Base-by-base conservation (phyloP, 176 grass and related monocot species). In the Puccinellia tenuiflora region DNA sequence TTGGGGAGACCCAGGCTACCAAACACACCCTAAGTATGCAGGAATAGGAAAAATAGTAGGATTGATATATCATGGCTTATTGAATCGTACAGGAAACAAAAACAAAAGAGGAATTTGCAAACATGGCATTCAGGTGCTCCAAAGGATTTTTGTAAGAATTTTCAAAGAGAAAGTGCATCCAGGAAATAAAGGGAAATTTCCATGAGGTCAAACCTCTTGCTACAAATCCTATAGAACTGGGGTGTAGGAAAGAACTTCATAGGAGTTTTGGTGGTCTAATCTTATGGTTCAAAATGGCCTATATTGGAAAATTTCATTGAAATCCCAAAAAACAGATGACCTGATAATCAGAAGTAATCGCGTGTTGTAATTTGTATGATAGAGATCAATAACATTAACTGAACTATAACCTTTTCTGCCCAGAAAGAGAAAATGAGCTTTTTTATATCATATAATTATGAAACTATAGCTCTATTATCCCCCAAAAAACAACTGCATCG, bases 351-450 rank as follows among this genome's bases (percentile, higher is more conserved):
- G 26, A 56, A 79, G 79, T 56, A 59, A 45, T 29, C 2, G 8
- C 75, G 43, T 0, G 18, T 64, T 63, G 37, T 43, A 47, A 35
- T 79, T 35, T 79, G 13, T 54, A 79, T 37, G 15, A 43, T 66
- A 81, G 35, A 86, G 35, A 38, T 68, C 18, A 18, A 9, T 38
- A 68, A 62, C 45, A 60, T 22, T 82, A 62, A 78, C 55, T 65
- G 78, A 12, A 73, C 24, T 55, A 75, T 24, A 81, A 65, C 31
- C 20, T 54, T 75, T 75, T 81, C 20, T 15, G 82, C 24, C 14
- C 37, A 17, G 12, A 61, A 62, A 33, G 31, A 50, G 14, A 78
- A 37, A 34, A 64, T 15, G 24, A 24, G 50, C 14, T 16, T 33
- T 33, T 50, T 54, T 37, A 59, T 54, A 79, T 57, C 25, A 67